These are phyloP conservation scores for Medicago arabica DNA, from an alignment of 306 rosid species.

Conservation along the genomic window DNA sequence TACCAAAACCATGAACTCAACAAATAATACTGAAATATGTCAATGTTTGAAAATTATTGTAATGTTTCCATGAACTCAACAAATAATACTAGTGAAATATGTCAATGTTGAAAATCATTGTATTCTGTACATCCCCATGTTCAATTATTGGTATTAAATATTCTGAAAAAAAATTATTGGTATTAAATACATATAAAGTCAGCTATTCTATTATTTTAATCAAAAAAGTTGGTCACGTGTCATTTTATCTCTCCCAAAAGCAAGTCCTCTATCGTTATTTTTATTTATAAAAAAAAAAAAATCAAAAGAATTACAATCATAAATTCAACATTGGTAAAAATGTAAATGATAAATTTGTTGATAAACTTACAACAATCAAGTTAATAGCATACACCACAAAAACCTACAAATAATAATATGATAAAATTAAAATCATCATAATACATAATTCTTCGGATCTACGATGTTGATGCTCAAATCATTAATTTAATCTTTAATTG, in stretches of 20 bases:
- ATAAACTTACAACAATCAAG: no score
- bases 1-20: background rate
- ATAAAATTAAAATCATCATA: no score
- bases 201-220: background rate
- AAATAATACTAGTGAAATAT: no score
- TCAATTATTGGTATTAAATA: conserved; percentile 7
- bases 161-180: background rate
- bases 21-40: background rate
- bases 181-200: conserved; percentile 6
- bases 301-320: no score
- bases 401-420: no score
- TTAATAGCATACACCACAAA: no score
- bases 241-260: background rate
- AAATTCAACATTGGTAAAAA: no score
- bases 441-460: no score
- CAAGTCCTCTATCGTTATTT: background rate
- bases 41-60: background rate
- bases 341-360: no score
- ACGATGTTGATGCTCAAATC: no score
- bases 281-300: no score
- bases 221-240: conserved; percentile 1
- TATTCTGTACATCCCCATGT: background rate
- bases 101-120: background rate
- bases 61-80: background rate
- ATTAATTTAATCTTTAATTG: no score